Evolutionary conservation across 2,329 filamentous ascomycete species (phyloP), one percentile per base, ranked within the genome.

Genomic region (Apiospora koreana): DNA sequence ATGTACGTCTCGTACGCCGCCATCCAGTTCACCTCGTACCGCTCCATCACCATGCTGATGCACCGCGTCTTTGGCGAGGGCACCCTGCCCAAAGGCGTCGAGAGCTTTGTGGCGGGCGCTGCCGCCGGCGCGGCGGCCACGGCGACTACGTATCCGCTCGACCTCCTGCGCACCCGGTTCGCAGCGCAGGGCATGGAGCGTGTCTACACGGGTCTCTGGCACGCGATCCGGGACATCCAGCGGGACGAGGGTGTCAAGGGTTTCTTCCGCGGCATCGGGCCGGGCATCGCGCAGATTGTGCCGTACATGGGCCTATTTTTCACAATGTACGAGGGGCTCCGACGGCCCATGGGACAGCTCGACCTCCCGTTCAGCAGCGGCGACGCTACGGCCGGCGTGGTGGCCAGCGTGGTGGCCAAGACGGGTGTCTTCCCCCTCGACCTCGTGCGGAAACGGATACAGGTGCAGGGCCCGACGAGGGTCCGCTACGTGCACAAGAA

Each of bases 271-370:
- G 96, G 96, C 3, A 84, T 97, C 43, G 88, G 88, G 1, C 95
- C 95, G 1, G 94, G 92, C 0, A 84, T 98, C 28, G 92, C 87
- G 35, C 95, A 98, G 83, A 96, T 98, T 66, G 89, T 97, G 12
- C 96, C 96, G 2, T 97, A 95, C 80, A 99, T 99, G 96, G 96
- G 96, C 18, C 86, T 97, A 2, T 98, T 99, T 84, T 99, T 99
- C 82, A 89, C 93, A 43, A 88, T 90, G 50, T 99, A 98, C 83
- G 96, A 99, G 81, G 86, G 87, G 12, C 83, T 97, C 67, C 86
- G 93, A 7, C 79, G 89, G 8, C 88, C 87, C 0, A 80, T 95
- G 64, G 84, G 84, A 8, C 77, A 78, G 7, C 76, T 90, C 23
- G 80, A 87, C 12, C 79, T 93, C 74, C 91, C 91, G 0, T 91